Evolutionary conservation across 805 yeast genomes (phyloP), one percentile per base, ranked within the genome.

Genomic region (Kuraishia capsulata): DNA sequence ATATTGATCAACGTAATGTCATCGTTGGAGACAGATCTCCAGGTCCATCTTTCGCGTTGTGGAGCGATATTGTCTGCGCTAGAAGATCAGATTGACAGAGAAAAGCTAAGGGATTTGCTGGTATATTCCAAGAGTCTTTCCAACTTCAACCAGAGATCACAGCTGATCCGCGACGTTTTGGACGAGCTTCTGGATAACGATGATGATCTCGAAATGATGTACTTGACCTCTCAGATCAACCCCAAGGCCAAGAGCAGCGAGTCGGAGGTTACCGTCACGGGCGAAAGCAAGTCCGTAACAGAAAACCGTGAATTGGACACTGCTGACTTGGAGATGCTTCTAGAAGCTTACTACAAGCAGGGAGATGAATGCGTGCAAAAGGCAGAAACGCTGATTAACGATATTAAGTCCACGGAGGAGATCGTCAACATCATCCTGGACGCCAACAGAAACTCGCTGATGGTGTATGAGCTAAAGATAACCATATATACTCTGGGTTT

Each of bases 331-430:
- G 97, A 89, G 57, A 81, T 88, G 80, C 65, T 89, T 36, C 56
- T 89, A 17, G 97, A 89, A 53, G 76, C 95, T 0, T 89, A 89
- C 59, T 88, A 85, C 58, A 81, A 83, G 42, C 96, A 88, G 49
- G 81, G 90, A 53, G 96, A 89, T 53, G 97, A 89, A 61, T 78
- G 83, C 47, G 96, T 88, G 5, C 97, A 89, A 57, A 90, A 84
- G 48, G 80, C 95, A 0, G 95, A 85, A 33, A 80, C 90, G 3
- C 62, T 88, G 40, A 74, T 84, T 17, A 79, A 78, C 48, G 95
- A 89, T 53, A 86, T 89, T 48, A 78, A 78, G 52, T 84, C 92
- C 13, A 89, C 97, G 0, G 96, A 88, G 53, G 97, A 89, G 51
- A 85, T 89, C 53, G 89, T 86, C 42, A 88, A 88, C 53, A 88